Base-by-base conservation (phyloP, 306 rosid species). In the Cicer pinnatifidum region DNA sequence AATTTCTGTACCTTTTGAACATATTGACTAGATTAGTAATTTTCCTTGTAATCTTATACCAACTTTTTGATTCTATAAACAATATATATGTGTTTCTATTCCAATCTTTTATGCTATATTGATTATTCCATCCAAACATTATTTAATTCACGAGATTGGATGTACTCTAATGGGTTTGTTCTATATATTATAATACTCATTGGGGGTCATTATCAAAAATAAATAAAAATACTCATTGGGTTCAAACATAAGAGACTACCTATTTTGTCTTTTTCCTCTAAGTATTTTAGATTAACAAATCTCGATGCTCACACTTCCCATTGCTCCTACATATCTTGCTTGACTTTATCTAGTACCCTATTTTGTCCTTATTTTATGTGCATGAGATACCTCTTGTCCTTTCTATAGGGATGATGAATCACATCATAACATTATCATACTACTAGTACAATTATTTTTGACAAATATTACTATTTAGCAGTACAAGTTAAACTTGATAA, bases 81-180 rank as follows among this genome's bases (percentile, higher is more conserved):
- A 73, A 86, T 66, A 10, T n/a, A 67, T 76, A 45, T 83, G 86
- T 84, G 92, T 84, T 89, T 91, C 97, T 81, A 89, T 89, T 84
- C 91, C 84, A 39, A 75, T 84, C 78, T 85, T 70, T 71, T 72
- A 83, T 78, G 80, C 81, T 23, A 73, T 35, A 71, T 69, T 60
- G 69, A 67, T 69, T 64, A 47, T 72, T 45, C 11, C 10, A 6
- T 62, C 33, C 9, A 6, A 8, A 19, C 61, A 40, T 45, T 72
- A 54, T 71, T 70, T 74, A 65, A 80, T 66, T 62, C 76, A 58
- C 64, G 52, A 48, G 80, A 67, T 48, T 76, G 71, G 54, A 73
- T 72, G 58, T 82, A 78, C 37, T 63, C 80, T 54, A 65, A 76
- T 80, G 46, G 19, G 3, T 60, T 20, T 51, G 2, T 7, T 53